Base-by-base conservation (phyloP, 2,329 filamentous ascomycete genomes). In the Magnaporthales sp. region DNA sequence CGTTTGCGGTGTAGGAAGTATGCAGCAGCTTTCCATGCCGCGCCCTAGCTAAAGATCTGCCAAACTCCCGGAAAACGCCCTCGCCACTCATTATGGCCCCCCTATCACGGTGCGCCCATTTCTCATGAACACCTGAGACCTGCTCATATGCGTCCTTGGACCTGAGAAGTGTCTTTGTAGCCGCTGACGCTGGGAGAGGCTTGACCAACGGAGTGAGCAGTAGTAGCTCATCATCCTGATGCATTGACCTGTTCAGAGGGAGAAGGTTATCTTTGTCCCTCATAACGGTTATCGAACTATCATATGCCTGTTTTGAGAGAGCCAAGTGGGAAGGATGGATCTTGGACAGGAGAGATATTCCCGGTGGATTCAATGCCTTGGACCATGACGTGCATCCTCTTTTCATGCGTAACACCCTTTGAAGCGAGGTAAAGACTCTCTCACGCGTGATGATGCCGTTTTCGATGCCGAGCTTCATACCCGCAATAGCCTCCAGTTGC, bases 1-100 rank as follows among this genome's bases (percentile, higher is more conserved):
- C 93, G 71, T 97, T 96, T 1, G 93, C 91, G 0, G 94, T 97
- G 74, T 98, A 98, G 13, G 93, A 97, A 1, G 94, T 97, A 76
- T 98, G 93, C 19, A 97, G 80, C 6, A 97, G 86, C 73, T 95
- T 91, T 24, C 93, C 92, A 71, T 91, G 92, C 26, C 93, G 84
- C 70, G 93, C 91, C 65, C 94, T 85, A 11, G 94, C 93, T n/a
- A 98, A 80, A 7, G 91, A 92, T 71, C 92, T 87, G 1, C 94
- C 94, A 27, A 98, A 84, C 74, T 97, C 93, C 71, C 92, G 85
- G 72, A 98, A 98, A 0, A 98, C 93, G 31, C 91, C 89, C 77
- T 98, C 94, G 30, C 94, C 94, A 71, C 91, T 97, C 89, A 97
- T 92, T 24, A 97, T 84, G 69, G 87, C 77, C 66, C 84, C 79